phyloP scores from a whole-genome alignment of 495 filamentous ascomycete species.

The Penicillium taxi region DNA sequence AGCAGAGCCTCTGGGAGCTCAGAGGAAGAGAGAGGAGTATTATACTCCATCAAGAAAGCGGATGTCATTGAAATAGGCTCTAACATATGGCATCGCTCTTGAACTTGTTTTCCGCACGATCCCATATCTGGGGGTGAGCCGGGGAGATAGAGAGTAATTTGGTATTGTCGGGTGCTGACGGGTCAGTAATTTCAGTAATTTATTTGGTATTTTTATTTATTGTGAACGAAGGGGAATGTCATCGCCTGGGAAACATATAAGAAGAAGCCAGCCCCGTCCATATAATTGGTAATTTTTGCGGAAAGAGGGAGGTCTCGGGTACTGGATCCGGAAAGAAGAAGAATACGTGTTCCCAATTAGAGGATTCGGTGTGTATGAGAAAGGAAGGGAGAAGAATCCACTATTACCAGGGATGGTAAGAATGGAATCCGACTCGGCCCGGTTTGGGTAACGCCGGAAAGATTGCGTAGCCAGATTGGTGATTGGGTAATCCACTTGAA shows the following conservation, averaged over 20 bases:
- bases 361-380: constrained; percentile 21
- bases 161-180: constrained; percentile 20
- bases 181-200: too few relatives aligned
- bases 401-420: constrained; percentile 14
- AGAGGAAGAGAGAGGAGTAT: background rate
- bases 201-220: constrained; percentile 17
- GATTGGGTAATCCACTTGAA: too few relatives aligned
- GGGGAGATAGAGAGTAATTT: constrained; percentile 8
- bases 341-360: constrained; percentile 19
- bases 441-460: constrained; percentile 24
- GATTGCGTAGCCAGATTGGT: too few relatives aligned
- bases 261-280: too few relatives aligned
- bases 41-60: constrained; percentile 9
- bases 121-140: constrained; percentile 14
- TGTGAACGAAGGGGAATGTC: constrained; percentile 1
- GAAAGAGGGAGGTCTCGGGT: constrained; percentile 1
- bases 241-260: too few relatives aligned
- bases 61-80: too few relatives aligned
- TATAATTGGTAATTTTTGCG: too few relatives aligned
- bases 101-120: too few relatives aligned
- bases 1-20: constrained; percentile 16
- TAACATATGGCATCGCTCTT: too few relatives aligned
- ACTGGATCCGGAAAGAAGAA: constrained; percentile 11
- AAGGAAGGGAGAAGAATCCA: constrained; percentile 13
- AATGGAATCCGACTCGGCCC: constrained; percentile 28